phyloP scores from a whole-genome alignment of 371 early-diverging fungal species.

The Apophysomyces sp. region DNA sequence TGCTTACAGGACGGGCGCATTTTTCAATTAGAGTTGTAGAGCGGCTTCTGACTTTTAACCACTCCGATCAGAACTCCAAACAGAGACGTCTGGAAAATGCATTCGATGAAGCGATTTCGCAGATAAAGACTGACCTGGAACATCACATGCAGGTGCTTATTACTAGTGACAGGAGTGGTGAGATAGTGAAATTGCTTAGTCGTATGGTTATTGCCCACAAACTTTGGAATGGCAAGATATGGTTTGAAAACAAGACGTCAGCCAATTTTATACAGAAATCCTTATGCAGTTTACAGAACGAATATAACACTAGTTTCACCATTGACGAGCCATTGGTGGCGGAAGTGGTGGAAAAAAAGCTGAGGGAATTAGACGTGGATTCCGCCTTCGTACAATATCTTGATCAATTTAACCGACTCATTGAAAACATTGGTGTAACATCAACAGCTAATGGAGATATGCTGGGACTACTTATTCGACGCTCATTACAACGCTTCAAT shows the following conservation, averaged over 20 bases:
- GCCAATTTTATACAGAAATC: neutral
- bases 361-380: neutral
- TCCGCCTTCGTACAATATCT: conserved; percentile 7
- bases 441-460: conserved; percentile 11
- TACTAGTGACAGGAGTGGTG: conserved; percentile 4
- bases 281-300: neutral
- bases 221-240: conserved; percentile 3
- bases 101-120: neutral
- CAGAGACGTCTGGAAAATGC: neutral
- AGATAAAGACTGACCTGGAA: neutral
- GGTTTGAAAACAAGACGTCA: neutral
- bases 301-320: neutral
- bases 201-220: conserved; percentile 14
- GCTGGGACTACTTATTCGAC: conserved; percentile 9
- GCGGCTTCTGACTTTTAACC: neutral
- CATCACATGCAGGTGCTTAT: neutral
- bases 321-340: conserved; percentile 13
- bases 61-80: neutral
- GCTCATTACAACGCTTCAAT: conserved; percentile 7
- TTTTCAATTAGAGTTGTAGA: neutral
- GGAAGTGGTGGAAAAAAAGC: conserved; percentile 10
- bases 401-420: conserved; percentile 6
- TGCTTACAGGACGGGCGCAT: neutral
- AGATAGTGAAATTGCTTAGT: conserved; percentile 4
- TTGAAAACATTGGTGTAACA: conserved; percentile 4